Evolutionary conservation across 495 filamentous ascomycete genomes (phyloP).

Genomic region (Penicillium tannophilum): DNA sequence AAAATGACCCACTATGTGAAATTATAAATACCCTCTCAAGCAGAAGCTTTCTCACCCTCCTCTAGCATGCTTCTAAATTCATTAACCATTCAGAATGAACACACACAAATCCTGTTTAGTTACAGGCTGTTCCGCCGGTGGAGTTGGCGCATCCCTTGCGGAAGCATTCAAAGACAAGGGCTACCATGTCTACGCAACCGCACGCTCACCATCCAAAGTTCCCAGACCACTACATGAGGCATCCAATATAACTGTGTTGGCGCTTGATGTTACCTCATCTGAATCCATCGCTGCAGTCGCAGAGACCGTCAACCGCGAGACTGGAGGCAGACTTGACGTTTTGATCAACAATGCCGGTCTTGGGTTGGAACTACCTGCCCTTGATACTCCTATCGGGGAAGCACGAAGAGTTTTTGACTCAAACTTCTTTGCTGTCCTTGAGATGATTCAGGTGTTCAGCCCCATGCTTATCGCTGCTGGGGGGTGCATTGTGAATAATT

Average conservation of each 20-base stretch:
- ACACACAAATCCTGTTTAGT: constrained; percentile 13
- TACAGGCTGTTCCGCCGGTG: constrained; percentile 14
- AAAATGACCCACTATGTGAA: no score
- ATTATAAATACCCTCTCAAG: no score
- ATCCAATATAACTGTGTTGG: constrained; percentile 28
- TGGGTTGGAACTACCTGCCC: constrained; percentile 25
- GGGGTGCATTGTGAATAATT: constrained; percentile 34
- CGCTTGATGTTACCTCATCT: constrained; percentile 34
- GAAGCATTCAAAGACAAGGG: constrained; percentile 33
- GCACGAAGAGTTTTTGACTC: constrained; percentile 30
- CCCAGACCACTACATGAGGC: constrained; percentile 18
- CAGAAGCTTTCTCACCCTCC: no score
- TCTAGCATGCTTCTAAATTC: not conserved
- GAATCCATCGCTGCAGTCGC: constrained; percentile 27
- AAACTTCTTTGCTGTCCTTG: constrained; percentile 31
- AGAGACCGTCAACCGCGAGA: constrained; percentile 11
- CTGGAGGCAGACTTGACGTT: constrained; percentile 23
- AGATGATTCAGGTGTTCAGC: constrained; percentile 17
- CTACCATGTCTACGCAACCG: constrained; percentile 46
- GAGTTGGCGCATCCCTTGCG: constrained; percentile 39
- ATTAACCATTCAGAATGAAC: not conserved
- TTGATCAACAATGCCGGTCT: constrained; percentile 37
- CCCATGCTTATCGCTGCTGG: constrained; percentile 9
- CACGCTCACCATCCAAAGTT: constrained; percentile 38
- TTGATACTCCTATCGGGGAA: constrained; percentile 31